Conservation (phyloP, 176 grass and related monocot species). For the Coix lacrymajobi region DNA sequence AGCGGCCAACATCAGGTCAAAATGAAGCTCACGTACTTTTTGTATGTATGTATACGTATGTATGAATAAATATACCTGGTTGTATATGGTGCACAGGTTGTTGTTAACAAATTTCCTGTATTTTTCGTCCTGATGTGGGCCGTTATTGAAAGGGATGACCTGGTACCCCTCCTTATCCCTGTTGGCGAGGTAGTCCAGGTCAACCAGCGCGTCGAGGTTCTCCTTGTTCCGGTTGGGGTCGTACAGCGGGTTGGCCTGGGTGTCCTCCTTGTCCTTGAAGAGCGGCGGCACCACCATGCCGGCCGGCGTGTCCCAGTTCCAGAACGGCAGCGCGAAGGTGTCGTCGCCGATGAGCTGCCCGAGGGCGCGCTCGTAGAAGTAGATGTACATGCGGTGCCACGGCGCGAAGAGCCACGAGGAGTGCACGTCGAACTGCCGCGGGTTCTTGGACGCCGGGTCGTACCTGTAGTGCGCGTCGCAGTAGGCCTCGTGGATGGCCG, state of each 20-base stretch:
- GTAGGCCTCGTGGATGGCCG: slow-evolving; percentile 45
- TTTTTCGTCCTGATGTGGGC: too few species aligned
- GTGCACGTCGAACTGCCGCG: slow-evolving; percentile 44
- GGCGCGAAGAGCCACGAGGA: slow-evolving; percentile 62
- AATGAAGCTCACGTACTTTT: too few species aligned
- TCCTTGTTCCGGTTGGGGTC: not conserved
- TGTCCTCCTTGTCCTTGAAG: too few species aligned
- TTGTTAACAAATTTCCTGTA: not conserved
- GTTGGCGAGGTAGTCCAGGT: not conserved
- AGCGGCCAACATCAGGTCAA: too few species aligned
- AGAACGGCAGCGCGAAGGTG: slow-evolving; percentile 57
- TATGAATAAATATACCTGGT: not conserved
- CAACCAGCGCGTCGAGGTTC: not conserved
- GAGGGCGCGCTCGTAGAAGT: slow-evolving; percentile 58
- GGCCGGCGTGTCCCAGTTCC: slow-evolving; percentile 54
- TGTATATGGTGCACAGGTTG: not conserved
- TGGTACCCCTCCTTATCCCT: accelerated
- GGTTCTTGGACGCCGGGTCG: too few species aligned
- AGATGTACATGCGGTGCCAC: slow-evolving; percentile 67
- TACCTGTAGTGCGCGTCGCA: slow-evolving; percentile 36
- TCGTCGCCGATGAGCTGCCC: slow-evolving; percentile 40
- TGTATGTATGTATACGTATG: too few species aligned
- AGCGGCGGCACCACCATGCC: slow-evolving; percentile 45
- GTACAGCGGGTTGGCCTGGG: not conserved
- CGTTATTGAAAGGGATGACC: not conserved